phyloP scores from a whole-genome alignment of 2,329 filamentous ascomycete genomes.

The Phialophora macrospora region DNA sequence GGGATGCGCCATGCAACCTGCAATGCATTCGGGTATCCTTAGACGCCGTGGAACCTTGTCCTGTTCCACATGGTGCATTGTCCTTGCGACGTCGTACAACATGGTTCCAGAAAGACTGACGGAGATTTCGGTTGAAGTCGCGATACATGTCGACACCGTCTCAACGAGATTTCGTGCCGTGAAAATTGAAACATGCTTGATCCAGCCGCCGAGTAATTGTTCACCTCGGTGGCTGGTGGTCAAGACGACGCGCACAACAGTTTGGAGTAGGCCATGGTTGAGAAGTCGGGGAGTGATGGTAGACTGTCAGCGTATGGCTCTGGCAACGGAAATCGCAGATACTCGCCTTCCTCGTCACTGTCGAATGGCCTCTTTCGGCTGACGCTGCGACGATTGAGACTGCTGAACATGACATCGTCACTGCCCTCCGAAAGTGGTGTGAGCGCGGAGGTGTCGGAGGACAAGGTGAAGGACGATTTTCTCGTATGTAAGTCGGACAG shows the following conservation, averaged over 20 bases:
- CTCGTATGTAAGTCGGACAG: constrained; percentile 28
- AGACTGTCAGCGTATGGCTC: constrained; percentile 31
- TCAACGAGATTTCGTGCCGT: background rate
- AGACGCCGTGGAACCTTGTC: constrained; percentile 15
- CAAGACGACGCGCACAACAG: constrained; percentile 37
- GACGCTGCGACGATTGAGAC: constrained; percentile 13
- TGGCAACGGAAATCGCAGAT: constrained; percentile 24
- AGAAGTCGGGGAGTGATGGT: constrained; percentile 30
- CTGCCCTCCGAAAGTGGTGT: constrained; percentile 35
- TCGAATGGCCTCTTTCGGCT: constrained; percentile 35
- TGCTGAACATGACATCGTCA: constrained; percentile 31
- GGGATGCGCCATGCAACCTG: constrained; percentile 31
- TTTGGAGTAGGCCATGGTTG: constrained; percentile 33
- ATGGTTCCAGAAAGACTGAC: constrained; percentile 19
- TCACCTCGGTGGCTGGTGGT: constrained; percentile 4
- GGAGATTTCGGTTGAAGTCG: constrained; percentile 14
- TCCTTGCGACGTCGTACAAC: constrained; percentile 17
- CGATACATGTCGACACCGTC: background rate
- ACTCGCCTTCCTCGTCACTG: constrained; percentile 31
- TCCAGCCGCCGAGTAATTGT: background rate
- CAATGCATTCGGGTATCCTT: constrained; percentile 32
- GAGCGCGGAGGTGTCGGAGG: constrained; percentile 31
- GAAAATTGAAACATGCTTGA: background rate
- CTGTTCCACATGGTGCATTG: constrained; percentile 10
- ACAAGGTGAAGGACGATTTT: constrained; percentile 31